phyloP scores from a whole-genome alignment of 1,284 basidiomycete genomes.

The Puccinia triticina region DNA sequence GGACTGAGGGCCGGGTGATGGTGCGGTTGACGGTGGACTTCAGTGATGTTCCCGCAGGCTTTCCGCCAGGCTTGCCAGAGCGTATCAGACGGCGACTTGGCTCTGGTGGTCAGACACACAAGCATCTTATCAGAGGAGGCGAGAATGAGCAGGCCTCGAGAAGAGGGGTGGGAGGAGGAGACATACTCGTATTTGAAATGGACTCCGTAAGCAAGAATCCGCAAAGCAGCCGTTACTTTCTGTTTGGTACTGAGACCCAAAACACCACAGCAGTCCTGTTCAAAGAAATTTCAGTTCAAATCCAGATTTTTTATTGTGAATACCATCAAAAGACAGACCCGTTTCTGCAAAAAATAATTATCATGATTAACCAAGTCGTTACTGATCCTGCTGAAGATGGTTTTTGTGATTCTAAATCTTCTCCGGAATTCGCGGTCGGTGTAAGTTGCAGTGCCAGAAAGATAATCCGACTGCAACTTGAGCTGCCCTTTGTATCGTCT shows the following conservation, averaged over 20 bases:
- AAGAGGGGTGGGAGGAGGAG: not conserved
- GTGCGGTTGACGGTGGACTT: conserved; percentile 35
- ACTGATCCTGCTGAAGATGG: not conserved
- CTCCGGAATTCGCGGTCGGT: not conserved
- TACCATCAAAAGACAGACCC: not conserved
- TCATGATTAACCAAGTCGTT: not conserved
- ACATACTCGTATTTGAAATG: conserved; percentile 28
- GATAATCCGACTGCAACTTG: not conserved
- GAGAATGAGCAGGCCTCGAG: not conserved
- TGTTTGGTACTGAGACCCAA: not conserved
- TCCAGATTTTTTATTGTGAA: not conserved
- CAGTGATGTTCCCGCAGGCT: conserved; percentile 34
- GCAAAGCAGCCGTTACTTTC: not conserved
- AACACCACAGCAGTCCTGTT: not conserved
- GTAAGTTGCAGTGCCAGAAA: not conserved
- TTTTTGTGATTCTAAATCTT: conserved; percentile 15
- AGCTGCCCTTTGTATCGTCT: too few species aligned
- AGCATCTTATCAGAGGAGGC: too few species aligned
- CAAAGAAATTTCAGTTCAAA: not conserved
- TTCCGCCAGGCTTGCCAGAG: conserved; percentile 32
- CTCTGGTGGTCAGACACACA: not conserved
- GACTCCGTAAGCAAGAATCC: too few species aligned
- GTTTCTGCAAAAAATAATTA: conserved; percentile 3
- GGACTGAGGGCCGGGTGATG: conserved; percentile 21
- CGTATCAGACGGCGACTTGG: conserved; percentile 11